These are phyloP conservation scores for Macroventuria anomochaeta DNA, from an alignment of 2,329 filamentous ascomycete species.

Conservation along the genomic window DNA sequence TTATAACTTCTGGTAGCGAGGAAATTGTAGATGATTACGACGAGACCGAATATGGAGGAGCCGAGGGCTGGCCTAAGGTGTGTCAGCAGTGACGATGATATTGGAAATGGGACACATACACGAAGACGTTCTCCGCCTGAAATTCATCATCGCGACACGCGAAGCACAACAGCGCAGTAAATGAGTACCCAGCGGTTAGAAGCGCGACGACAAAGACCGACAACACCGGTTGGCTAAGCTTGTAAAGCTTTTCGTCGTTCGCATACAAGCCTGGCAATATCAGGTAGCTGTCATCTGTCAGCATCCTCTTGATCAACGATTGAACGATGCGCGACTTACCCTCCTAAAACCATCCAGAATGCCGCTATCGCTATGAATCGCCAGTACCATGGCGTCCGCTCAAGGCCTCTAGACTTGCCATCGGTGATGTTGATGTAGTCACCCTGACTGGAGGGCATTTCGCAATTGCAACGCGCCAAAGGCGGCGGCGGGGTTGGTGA, in stretches of 20 bases:
- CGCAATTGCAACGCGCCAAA: slow-evolving; percentile 29
- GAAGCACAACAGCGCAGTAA: slow-evolving; percentile 57
- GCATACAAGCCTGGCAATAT: slow-evolving; percentile 58
- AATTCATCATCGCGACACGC: slow-evolving; percentile 55
- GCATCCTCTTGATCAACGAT: slow-evolving; percentile 6
- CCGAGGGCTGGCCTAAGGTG: slow-evolving; percentile 48
- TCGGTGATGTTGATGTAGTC: slow-evolving; percentile 41
- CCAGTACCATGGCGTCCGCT: slow-evolving; percentile 56
- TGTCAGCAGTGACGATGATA: slow-evolving; percentile 23
- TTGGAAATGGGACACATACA: slow-evolving; percentile 38
- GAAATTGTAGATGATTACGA: slow-evolving; percentile 58
- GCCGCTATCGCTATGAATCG: slow-evolving; percentile 52
- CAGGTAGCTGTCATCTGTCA: slow-evolving; percentile 51
- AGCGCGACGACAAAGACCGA: slow-evolving; percentile 56
- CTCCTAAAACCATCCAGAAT: slow-evolving; percentile 57
- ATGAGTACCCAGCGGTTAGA: slow-evolving; percentile 56
- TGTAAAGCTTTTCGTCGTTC: slow-evolving; percentile 46
- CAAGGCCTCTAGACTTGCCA: slow-evolving; percentile 26
- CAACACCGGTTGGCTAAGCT: slow-evolving; percentile 50
- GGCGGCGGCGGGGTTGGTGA: slow-evolving; percentile 24
- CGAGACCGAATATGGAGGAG: slow-evolving; percentile 55
- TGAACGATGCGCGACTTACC: slow-evolving; percentile 41
- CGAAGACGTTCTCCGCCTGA: slow-evolving; percentile 56
- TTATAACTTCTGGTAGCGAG: slow-evolving; percentile 49
- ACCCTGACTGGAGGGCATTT: slow-evolving; percentile 41